Evolutionary conservation across 2,329 filamentous ascomycete genomes (phyloP).

Genomic region (Monilinia polystroma): DNA sequence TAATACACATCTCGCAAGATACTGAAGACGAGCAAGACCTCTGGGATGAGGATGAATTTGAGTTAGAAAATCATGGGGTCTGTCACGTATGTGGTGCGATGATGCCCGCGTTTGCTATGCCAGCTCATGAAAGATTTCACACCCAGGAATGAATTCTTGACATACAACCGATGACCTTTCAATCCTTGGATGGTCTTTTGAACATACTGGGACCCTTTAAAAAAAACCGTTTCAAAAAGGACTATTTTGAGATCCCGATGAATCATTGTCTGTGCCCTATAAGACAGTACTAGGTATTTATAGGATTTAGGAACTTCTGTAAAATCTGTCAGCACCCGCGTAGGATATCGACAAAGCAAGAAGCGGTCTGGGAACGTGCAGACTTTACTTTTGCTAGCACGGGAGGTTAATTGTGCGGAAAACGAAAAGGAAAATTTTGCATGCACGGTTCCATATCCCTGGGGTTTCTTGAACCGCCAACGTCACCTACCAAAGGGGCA

Average conservation of each 20-base stretch:
- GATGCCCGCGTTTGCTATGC: conserved; percentile 51
- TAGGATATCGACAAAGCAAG: neutral
- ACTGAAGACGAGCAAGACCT: conserved; percentile 28
- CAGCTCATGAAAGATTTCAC: conserved; percentile 51
- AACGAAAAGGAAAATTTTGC: neutral
- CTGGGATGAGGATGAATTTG: conserved; percentile 37
- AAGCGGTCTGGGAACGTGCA: neutral
- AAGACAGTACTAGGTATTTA: neutral
- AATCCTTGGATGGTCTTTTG: neutral
- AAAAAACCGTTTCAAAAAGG: neutral
- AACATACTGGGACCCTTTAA: neutral
- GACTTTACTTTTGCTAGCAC: neutral
- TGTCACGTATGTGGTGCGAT: conserved; percentile 47
- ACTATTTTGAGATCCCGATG: too few species aligned
- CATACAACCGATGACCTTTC: conserved; percentile 3
- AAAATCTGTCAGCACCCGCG: neutral
- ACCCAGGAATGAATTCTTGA: conserved; percentile 23
- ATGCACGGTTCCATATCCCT: neutral
- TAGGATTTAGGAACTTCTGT: neutral
- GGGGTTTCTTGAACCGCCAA: neutral
- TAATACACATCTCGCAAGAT: conserved; percentile 32
- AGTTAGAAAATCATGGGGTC: conserved; percentile 36
- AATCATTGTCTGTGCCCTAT: neutral
- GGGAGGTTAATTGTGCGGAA: neutral
- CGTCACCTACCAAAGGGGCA: neutral